phyloP scores from a whole-genome alignment of 2,329 filamentous ascomycete species.

The Curvularia verruculosa region DNA sequence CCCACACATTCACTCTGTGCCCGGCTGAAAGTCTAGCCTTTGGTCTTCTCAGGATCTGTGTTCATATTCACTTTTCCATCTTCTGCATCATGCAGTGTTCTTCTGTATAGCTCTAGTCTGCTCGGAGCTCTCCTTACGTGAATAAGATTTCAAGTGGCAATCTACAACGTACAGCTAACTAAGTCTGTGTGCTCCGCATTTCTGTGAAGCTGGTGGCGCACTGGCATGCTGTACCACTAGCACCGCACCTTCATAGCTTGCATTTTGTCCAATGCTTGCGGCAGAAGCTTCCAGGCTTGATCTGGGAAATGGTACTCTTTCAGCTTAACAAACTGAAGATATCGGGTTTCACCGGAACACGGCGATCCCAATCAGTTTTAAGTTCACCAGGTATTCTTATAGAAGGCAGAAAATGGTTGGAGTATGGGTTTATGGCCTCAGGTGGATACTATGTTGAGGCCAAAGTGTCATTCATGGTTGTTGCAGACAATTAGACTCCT shows the following conservation, averaged over 20 bases:
- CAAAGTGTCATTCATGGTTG: not conserved
- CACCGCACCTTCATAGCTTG: conserved; percentile 8
- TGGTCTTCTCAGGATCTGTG: not conserved
- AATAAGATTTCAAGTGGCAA: conserved; percentile 6
- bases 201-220: conserved; percentile 7
- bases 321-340: too few species aligned
- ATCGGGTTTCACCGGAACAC: not conserved
- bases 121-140: not conserved
- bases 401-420: not conserved
- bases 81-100: not conserved
- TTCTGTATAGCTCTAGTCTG: not conserved
- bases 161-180: conserved; percentile 2
- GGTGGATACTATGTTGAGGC: not conserved
- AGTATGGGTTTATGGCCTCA: not conserved
- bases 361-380: not conserved
- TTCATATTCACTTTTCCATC: not conserved
- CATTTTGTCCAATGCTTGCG: not conserved
- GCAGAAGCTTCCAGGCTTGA: conserved; percentile 10
- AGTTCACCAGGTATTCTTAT: not conserved
- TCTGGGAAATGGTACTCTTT: conserved; percentile 10
- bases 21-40: not conserved
- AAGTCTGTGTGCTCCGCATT: conserved; percentile 5
- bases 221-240: conserved; percentile 10
- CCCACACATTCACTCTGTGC: not conserved
- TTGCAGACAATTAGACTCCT: not conserved